Percentiles rank a stretch among this genome's conserved stretches.
Conservation (phyloP, 1,284 basidiomycete genomes). For the Heterobasidion occidentale region DNA sequence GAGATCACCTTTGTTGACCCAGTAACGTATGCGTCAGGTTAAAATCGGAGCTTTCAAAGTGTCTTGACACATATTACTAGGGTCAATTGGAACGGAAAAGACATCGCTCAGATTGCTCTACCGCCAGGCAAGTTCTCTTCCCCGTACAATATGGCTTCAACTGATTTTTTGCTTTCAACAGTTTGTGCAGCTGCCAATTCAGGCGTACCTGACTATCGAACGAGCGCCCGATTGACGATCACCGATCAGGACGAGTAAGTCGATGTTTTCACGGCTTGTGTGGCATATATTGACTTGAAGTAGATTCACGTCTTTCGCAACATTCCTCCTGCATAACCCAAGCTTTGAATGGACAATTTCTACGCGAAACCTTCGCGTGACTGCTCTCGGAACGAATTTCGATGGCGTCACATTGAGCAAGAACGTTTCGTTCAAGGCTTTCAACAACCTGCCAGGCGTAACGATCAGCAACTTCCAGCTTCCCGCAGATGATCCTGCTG, state of each 20-base stretch:
- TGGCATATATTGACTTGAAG: not conserved
- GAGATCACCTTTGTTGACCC: conserved; percentile 55
- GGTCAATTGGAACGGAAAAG: conserved; percentile 40
- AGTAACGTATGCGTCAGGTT: conserved; percentile 25
- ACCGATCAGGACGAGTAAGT: conserved; percentile 40
- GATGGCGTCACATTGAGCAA: conserved; percentile 60
- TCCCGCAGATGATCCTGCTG: conserved; percentile 55
- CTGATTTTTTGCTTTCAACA: conserved; percentile 10
- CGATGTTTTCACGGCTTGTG: not conserved
- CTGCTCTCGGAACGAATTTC: conserved; percentile 64
- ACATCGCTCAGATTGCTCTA: conserved; percentile 53
- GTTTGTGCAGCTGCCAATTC: conserved; percentile 65
- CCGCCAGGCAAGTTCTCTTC: conserved; percentile 1
- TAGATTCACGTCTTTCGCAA: conserved; percentile 65
- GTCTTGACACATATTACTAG: not conserved
- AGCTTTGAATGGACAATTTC: conserved; percentile 69
- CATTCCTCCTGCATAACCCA: conserved; percentile 57
- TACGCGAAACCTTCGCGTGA: conserved; percentile 52
- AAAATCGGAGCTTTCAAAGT: no score
- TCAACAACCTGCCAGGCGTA: conserved; percentile 62
- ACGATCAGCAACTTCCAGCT: conserved; percentile 66
- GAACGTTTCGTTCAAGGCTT: conserved; percentile 61
- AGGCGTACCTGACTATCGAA: conserved; percentile 59
- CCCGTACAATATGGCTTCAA: not conserved
- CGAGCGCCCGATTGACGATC: conserved; percentile 46